Base-by-base conservation (phyloP, 2,329 filamentous ascomycete genomes). In the Arthrobotrys iridis region DNA sequence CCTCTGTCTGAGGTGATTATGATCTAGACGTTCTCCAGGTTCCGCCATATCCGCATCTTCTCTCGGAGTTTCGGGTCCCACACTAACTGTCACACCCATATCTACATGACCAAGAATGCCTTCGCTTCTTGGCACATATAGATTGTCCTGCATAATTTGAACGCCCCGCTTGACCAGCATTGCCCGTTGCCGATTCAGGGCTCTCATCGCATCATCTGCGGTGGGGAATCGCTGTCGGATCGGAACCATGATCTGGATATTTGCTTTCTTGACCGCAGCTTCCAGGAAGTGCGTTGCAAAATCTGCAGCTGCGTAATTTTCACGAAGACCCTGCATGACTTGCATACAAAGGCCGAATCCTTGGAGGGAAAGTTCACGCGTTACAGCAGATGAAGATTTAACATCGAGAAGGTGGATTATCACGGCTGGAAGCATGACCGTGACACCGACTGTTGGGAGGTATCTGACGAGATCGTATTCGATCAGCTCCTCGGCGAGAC, bases 281-380 rank as follows among this genome's bases (percentile, higher is more conserved):
- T 96, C 92, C n/a, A 97, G 86, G 84, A 97, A 97, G 1, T 92
- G 92, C 0, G 92, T 94, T n/a, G 93, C 93, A 79, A 95, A 97
- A 82, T 97, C 93, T n/a, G 94, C 94, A 0, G 93, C 93, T 0
- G 93, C 90, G 80, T 98, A 97, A 28, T 93, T 92, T 80, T 97
- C 93, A 37, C 93, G 89, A 15, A 98, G 86, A 77, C 90, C 90
- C 81, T 93, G 90, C 85, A 97, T 91, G 72, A 97, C 93, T 50
- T 90, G 88, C 92, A 97, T 97, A 83, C 94, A 97, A 81, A 93
- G 90, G 79, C 90, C 91, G 84, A 97, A 97, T 18, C 93, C 92
- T 70, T 90, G 88, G 22, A 93, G 87, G 50, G 92, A 93, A 43
- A 88, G 86, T 73, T 91, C 87, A 15, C 92, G 88, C 2, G 90